These are phyloP conservation scores for Nannizziopsis barbatae DNA, from an alignment of 2,329 filamentous ascomycete species.

Conservation along the genomic window DNA sequence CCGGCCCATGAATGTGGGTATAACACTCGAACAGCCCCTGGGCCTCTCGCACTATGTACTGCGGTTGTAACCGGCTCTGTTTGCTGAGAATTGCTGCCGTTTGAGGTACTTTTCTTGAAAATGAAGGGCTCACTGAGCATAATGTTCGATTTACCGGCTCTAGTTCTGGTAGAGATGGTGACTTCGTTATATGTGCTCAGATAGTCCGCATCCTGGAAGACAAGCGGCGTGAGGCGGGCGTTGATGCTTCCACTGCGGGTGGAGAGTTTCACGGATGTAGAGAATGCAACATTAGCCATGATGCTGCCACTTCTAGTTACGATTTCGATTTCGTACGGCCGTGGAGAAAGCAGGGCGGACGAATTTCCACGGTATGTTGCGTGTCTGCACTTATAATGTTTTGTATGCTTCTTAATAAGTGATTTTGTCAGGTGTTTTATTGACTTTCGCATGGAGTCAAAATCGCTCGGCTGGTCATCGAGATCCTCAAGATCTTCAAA, in stretches of 20 bases:
- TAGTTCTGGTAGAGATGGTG: constrained; percentile 16
- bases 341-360: constrained; percentile 13
- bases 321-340: constrained; percentile 23
- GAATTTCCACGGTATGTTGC: background rate
- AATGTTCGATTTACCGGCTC: constrained; percentile 16
- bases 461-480: too few species aligned
- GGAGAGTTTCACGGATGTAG: constrained; percentile 37
- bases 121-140: constrained; percentile 17
- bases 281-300: constrained; percentile 37
- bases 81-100: background rate
- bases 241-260: constrained; percentile 40
- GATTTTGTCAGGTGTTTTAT: too few species aligned
- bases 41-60: constrained; percentile 16
- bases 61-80: constrained; percentile 7
- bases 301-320: constrained; percentile 22
- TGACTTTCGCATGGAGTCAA: too few species aligned
- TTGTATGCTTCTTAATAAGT: too few species aligned
- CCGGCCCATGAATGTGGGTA: constrained; percentile 27
- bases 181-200: constrained; percentile 2
- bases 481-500: too few species aligned
- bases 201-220: constrained; percentile 7
- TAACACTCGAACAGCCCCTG: constrained; percentile 20
- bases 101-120: background rate
- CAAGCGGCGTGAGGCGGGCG: constrained; percentile 39
- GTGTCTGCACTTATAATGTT: too few species aligned